Evolutionary conservation across 192 early-diverging fungal genomes (phyloP).

Genomic region (Coemansia sp.): DNA sequence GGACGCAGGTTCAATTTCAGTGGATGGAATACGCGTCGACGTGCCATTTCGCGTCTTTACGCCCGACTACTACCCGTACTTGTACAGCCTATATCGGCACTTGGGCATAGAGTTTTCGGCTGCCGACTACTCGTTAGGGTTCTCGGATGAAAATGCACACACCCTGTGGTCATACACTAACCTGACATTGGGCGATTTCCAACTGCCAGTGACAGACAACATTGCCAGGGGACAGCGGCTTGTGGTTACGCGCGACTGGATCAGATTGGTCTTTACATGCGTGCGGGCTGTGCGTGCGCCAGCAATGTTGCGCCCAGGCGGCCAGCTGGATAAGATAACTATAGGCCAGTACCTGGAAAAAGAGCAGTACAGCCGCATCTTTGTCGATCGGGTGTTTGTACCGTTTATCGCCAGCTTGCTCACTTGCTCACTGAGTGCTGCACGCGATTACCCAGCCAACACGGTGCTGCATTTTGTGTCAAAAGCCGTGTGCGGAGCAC

Average conservation of each 20-base stretch:
- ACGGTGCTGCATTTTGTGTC: constrained; percentile 36
- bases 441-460: constrained; percentile 38
- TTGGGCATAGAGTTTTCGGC: constrained; percentile 28
- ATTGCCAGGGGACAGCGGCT: constrained; percentile 5
- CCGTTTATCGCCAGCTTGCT: constrained; percentile 46
- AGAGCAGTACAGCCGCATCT: constrained; percentile 17
- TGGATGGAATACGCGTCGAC: constrained; percentile 43
- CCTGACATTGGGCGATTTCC: constrained; percentile 16
- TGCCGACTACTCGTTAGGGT: constrained; percentile 48
- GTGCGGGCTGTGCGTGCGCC: constrained; percentile 17
- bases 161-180: constrained; percentile 50
- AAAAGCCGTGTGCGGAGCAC: constrained; percentile 30
- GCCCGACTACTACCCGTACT: constrained; percentile 50
- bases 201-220: constrained; percentile 30
- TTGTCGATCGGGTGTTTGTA: constrained; percentile 25
- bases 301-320: background rate
- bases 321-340: constrained; percentile 12
- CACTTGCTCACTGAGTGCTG: constrained; percentile 39
- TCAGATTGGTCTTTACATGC: constrained; percentile 23
- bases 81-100: constrained; percentile 37
- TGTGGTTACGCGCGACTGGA: constrained; percentile 35
- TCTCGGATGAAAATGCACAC: constrained; percentile 12
- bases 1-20: constrained; percentile 43
- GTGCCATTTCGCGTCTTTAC: constrained; percentile 53
- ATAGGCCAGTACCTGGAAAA: constrained; percentile 31